Percentiles rank a stretch among this genome's conserved stretches.
phyloP scores from a whole-genome alignment of 1,284 basidiomycete species.

The Sporisorium sorghi region DNA sequence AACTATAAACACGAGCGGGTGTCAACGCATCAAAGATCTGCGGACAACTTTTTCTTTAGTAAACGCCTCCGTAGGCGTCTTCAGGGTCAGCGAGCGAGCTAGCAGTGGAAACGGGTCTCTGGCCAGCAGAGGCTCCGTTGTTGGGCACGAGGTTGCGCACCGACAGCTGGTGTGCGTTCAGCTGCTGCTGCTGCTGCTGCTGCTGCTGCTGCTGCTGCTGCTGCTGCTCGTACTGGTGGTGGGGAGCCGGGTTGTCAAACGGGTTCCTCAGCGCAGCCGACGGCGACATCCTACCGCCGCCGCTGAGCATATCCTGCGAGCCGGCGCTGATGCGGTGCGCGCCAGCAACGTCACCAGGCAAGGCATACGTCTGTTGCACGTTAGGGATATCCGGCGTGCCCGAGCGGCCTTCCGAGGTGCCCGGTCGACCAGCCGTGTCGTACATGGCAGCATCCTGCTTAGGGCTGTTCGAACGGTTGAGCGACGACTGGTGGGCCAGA shows the following conservation, averaged over 20 bases:
- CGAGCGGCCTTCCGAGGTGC: slow-evolving; percentile 46
- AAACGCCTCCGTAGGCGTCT: slow-evolving; percentile 61
- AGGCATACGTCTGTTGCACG: slow-evolving; percentile 58
- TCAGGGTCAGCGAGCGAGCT: slow-evolving; percentile 51
- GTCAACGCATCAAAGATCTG: neutral
- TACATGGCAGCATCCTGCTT: slow-evolving; percentile 4
- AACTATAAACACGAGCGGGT: neutral
- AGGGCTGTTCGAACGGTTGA: slow-evolving; percentile 26
- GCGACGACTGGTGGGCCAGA: slow-evolving; percentile 34
- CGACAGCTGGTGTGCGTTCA: slow-evolving; percentile 18
- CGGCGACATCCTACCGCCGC: neutral
- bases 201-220: neutral
- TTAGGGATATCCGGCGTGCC: slow-evolving; percentile 63
- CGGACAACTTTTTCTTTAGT: slow-evolving; percentile 23
- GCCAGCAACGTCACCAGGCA: slow-evolving; percentile 17
- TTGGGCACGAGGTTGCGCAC: slow-evolving; percentile 45
- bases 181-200: slow-evolving; percentile 6
- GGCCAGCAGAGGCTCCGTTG: slow-evolving; percentile 19
- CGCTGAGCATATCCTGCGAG: slow-evolving; percentile 19
- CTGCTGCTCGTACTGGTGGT: slow-evolving; percentile 6
- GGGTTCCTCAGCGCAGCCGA: slow-evolving; percentile 15
- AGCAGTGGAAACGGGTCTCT: slow-evolving; percentile 54
- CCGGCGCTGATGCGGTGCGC: slow-evolving; percentile 16
- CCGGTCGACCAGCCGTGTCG: slow-evolving; percentile 50
- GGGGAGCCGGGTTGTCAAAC: slow-evolving; percentile 23